Conservation (phyloP, 495 filamentous ascomycete species). For the Hypoxylon fragiforme region DNA sequence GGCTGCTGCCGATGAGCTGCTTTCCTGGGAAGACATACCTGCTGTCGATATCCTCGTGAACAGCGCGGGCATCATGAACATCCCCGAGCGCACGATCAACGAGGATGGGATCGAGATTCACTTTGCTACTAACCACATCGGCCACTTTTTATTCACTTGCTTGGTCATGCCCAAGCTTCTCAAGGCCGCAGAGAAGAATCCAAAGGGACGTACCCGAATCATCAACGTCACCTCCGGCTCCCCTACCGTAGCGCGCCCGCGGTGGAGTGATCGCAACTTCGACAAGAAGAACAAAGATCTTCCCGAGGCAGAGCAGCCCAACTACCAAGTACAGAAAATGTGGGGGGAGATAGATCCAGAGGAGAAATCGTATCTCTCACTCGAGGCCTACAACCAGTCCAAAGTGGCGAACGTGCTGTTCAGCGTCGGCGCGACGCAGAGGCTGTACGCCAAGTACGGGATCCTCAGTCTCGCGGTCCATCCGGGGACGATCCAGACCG, state of each 20-base stretch:
- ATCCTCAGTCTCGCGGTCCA: slow-evolving; percentile 46
- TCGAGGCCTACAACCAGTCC: slow-evolving; percentile 52
- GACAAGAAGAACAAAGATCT: slow-evolving; percentile 46
- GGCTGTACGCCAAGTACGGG: slow-evolving; percentile 39
- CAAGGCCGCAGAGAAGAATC: slow-evolving; percentile 39
- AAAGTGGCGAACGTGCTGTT: slow-evolving; percentile 59
- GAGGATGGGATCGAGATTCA: slow-evolving; percentile 56
- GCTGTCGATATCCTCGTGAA: slow-evolving; percentile 51
- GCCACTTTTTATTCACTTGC: slow-evolving; percentile 59
- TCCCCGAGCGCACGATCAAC: slow-evolving; percentile 35
- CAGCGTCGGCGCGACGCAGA: slow-evolving; percentile 41
- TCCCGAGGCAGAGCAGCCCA: slow-evolving; percentile 43
- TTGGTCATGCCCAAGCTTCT: slow-evolving; percentile 51
- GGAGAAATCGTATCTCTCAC: slow-evolving; percentile 45
- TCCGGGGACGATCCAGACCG: slow-evolving; percentile 46
- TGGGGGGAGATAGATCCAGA: slow-evolving; percentile 41
- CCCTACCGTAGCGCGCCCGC: slow-evolving; percentile 33
- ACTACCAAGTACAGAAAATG: slow-evolving; percentile 26
- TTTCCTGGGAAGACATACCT: slow-evolving; percentile 43
- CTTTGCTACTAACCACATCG: slow-evolving; percentile 61
- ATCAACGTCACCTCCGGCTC: slow-evolving; percentile 50
- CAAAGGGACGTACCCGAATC: slow-evolving; percentile 45
- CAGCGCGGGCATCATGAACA: slow-evolving; percentile 50
- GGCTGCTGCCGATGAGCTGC: slow-evolving; percentile 42
- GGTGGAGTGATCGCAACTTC: slow-evolving; percentile 52